Conservation (phyloP, 805 yeast genomes). For the Spathaspora arborariae region DNA sequence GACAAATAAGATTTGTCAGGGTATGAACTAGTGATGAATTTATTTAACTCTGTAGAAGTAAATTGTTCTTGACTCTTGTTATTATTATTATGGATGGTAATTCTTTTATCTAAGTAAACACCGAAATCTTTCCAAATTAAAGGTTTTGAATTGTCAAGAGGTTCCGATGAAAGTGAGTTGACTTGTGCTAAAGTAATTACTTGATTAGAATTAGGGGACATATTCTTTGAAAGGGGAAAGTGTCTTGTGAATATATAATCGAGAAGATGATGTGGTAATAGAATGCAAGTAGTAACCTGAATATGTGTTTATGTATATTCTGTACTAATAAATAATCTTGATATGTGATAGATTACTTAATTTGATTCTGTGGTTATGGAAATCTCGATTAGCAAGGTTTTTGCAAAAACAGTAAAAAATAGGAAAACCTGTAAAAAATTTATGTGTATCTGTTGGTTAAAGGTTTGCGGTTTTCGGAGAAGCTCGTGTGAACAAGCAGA, state of each 20-base stretch:
- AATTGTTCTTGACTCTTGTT: neutral
- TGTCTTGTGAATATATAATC: neutral
- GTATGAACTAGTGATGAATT: constrained; percentile 16
- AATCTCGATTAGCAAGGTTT: neutral
- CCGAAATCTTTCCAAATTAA: constrained; percentile 45
- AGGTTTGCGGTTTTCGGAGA: neutral
- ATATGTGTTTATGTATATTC: neutral
- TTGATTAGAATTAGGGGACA: constrained; percentile 12
- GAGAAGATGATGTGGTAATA: neutral
- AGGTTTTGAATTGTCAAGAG: constrained; percentile 16
- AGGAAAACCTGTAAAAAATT: neutral
- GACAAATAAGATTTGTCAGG: constrained; percentile 28
- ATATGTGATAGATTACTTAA: too few species aligned
- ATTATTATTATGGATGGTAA: constrained; percentile 14
- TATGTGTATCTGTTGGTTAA: neutral
- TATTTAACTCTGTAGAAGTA: constrained; percentile 11
- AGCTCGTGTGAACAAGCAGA: neutral
- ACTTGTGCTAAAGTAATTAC: constrained; percentile 23
- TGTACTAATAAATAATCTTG: too few species aligned
- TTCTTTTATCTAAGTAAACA: constrained; percentile 36
- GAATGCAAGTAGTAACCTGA: neutral
- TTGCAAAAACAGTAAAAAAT: neutral
- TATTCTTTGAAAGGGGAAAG: constrained; percentile 1
- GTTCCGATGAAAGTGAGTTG: constrained; percentile 18
- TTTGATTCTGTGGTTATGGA: neutral